Percentiles rank a stretch among this genome's conserved stretches.
Conservation (phyloP, 768 basidiomycete genomes). For the Lactarius tabidus region DNA sequence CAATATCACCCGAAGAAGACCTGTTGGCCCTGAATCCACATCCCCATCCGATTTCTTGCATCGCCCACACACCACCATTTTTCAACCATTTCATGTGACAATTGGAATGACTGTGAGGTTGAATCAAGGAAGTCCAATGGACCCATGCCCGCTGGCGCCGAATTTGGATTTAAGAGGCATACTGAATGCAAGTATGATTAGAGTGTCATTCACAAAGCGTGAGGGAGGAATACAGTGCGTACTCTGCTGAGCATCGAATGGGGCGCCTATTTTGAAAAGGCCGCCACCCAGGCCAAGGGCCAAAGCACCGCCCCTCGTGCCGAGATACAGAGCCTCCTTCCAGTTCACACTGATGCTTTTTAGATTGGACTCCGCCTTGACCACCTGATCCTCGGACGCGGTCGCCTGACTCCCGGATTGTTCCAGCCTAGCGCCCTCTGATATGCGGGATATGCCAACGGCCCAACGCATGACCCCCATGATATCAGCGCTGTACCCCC, state of each 20-base stretch:
- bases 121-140: conserved; percentile 66
- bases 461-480: conserved; percentile 78
- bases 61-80: conserved; percentile 92
- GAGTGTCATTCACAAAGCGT: conserved; percentile 3
- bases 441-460: conserved; percentile 64
- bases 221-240: conserved; percentile 31
- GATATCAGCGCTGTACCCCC: conserved; percentile 77
- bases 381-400: conserved; percentile 8
- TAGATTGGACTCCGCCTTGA: conserved; percentile 10
- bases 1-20: conserved; percentile 15
- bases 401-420: conserved; percentile 3
- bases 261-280: conserved; percentile 54
- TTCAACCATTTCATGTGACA: conserved; percentile 59
- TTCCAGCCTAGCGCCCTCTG: conserved; percentile 49
- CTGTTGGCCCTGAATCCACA: conserved; percentile 72
- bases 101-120: conserved; percentile 9
- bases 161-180: conserved; percentile 23
- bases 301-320: conserved; percentile 72
- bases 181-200: conserved; percentile 8
- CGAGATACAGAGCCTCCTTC: conserved; percentile 78
- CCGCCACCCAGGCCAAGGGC: conserved; percentile 55
- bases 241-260: conserved; percentile 79
- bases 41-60: conserved; percentile 52
- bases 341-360: conserved; percentile 59
- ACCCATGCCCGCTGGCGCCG: conserved; percentile 46